Evolutionary conservation across 352 stramenopile genomes (phyloP), one percentile per base, ranked within the genome.

Genomic region (Phytophthora pluvialis): DNA sequence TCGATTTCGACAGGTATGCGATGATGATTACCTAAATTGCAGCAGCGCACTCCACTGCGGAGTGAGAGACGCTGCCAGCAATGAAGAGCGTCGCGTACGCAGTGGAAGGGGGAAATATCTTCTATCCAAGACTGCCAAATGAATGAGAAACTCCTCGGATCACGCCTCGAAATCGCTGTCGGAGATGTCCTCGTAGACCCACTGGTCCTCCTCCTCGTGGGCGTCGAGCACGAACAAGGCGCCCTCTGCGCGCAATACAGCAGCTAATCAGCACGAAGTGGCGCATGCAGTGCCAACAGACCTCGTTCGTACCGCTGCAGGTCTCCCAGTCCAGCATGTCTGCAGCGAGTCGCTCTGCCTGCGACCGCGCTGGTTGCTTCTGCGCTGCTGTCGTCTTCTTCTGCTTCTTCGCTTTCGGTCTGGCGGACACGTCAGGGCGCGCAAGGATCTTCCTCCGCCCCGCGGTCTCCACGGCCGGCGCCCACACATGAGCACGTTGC

Each of bases 241-340:
- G n/a, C 67, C 74, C 64, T 78, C 51, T 71, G 39, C 2, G 47
- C 11, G 39, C 3, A 56, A 42, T 21, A 56, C 25, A 16, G 15
- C 5, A 43, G 3, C 38, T 40, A 7, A 29, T 71, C n/a, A 70
- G 25, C 6, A 58, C 29, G 9, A 62, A 35, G n/a, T 15, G 10
- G 3, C 35, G 18, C 11, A 44, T 12, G 6, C 11, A 61, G 1
- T 11, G 8, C 31, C 8, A 33, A 35, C 25, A 43, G 1, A 7
- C 12, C n/a, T 53, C 46, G 15, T 4, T 62, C 67, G 39, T 62
- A 93, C 84, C 84, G 26, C 83, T 88, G 60, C 83, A 90, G 2
- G 75, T 71, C 29, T 86, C 84, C 84, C 84, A 93, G 25, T 84
- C 76, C 18, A 74, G 35, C 69, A 91, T 84, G 45, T 93, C 81